phyloP scores from a whole-genome alignment of 805 yeast genomes.

The Brettanomyces anomalus region DNA sequence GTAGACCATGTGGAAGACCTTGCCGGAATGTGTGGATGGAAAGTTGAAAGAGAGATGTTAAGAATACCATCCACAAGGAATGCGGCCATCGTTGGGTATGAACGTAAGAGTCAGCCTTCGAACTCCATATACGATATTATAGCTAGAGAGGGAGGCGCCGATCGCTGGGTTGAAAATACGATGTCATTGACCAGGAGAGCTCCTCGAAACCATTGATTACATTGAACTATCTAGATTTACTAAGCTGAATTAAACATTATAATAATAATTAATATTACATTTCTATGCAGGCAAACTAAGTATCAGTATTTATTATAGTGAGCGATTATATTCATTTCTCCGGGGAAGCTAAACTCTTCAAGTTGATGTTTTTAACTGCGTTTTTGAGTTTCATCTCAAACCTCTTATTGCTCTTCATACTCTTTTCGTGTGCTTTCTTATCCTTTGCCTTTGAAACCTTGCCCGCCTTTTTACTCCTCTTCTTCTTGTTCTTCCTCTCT shows the following conservation, averaged over 20 bases:
- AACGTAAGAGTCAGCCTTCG: slow-evolving; percentile 14
- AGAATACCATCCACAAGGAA: slow-evolving; percentile 93
- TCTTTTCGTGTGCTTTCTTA: not conserved
- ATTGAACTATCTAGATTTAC: not conserved
- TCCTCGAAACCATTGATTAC: slow-evolving; percentile 56
- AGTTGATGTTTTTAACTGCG: not conserved
- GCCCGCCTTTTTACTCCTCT: not conserved
- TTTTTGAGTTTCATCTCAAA: not conserved
- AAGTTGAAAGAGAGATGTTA: slow-evolving; percentile 73
- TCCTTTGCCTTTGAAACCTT: not conserved
- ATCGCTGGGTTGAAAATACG: slow-evolving; percentile 80
- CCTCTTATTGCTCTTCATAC: slow-evolving; percentile 2
- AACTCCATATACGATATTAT: slow-evolving; percentile 50
- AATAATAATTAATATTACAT: not conserved
- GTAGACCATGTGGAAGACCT: slow-evolving; percentile 77
- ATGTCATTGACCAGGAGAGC: slow-evolving; percentile 60
- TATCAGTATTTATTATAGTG: not conserved
- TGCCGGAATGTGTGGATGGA: slow-evolving; percentile 71
- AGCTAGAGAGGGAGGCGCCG: slow-evolving; percentile 78
- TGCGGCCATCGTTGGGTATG: slow-evolving; percentile 75
- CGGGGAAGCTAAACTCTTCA: too few relatives aligned
- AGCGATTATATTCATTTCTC: too few relatives aligned
- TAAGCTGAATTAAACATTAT: not conserved
- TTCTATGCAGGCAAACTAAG: not conserved
- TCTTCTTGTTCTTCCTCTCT: slow-evolving; percentile 10